Evolutionary conservation across 2,329 filamentous ascomycete genomes (phyloP).

Genomic region (Furcasterigmium sp.): DNA sequence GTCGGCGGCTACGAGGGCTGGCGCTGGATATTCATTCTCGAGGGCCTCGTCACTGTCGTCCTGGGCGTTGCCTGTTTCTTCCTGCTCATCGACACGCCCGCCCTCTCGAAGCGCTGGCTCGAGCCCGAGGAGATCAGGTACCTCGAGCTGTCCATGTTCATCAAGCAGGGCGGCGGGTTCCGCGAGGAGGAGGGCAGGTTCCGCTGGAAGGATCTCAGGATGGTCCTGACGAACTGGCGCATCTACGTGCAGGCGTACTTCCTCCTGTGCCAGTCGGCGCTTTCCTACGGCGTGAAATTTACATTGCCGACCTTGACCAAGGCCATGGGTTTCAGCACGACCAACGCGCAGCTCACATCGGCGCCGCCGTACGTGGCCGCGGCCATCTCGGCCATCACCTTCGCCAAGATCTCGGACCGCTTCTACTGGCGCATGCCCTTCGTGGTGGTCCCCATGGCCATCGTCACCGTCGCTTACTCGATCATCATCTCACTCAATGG

Average conservation of each 20-base stretch:
- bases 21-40: conserved; percentile 20
- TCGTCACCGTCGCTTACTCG: conserved; percentile 9
- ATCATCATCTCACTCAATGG: conserved; percentile 10
- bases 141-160: conserved; percentile 19
- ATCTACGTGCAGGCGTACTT: conserved; percentile 21
- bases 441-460: conserved; percentile 8
- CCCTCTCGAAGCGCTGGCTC: conserved; percentile 25
- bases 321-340: conserved; percentile 14
- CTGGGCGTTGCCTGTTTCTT: conserved; percentile 33
- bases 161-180: conserved; percentile 21
- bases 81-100: conserved; percentile 35
- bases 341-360: conserved; percentile 41
- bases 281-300: not conserved
- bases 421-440: conserved; percentile 55
- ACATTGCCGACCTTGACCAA: conserved; percentile 5
- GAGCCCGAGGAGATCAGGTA: conserved; percentile 26
- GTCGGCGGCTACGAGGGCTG: conserved; percentile 11
- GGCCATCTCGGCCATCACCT: conserved; percentile 53
- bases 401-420: conserved; percentile 63
- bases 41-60: conserved; percentile 27
- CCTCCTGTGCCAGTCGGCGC: conserved; percentile 13
- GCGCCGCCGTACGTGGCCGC: conserved; percentile 57
- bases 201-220: conserved; percentile 16
- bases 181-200: conserved; percentile 8
- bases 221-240: conserved; percentile 22